phyloP scores from a whole-genome alignment of 352 stramenopile species.

The Globisporangium paroecandrum region DNA sequence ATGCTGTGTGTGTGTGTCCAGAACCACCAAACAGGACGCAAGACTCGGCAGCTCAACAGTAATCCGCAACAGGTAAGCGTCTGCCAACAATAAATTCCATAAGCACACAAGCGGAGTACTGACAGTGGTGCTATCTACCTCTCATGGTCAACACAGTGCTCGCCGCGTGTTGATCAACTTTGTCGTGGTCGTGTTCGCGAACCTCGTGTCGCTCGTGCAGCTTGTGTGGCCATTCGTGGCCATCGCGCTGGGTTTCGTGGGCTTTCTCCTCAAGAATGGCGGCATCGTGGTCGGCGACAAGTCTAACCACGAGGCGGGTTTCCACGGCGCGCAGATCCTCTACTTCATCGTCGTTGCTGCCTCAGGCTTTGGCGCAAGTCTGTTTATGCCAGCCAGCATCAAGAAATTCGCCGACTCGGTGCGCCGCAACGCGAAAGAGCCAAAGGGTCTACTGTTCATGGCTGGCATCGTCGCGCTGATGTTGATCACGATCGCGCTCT shows the following conservation, averaged over 20 bases:
- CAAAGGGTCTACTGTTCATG: conserved; percentile 35
- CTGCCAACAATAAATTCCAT: background rate
- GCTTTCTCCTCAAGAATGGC: conserved; percentile 72
- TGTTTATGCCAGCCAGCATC: conserved; percentile 36
- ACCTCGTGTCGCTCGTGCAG: conserved; percentile 44
- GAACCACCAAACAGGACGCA: conserved; percentile 36
- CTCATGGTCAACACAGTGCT: conserved; percentile 20
- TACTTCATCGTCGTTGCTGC: conserved; percentile 73
- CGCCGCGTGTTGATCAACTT: conserved; percentile 61
- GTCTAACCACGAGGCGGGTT: conserved; percentile 70
- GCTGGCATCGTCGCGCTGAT: conserved; percentile 15
- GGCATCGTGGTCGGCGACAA: conserved; percentile 85
- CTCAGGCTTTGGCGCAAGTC: conserved; percentile 52
- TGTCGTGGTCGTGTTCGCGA: conserved; percentile 43
- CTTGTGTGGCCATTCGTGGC: conserved; percentile 72
- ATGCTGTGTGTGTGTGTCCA: conserved; percentile 8
- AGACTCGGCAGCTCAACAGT: conserved; percentile 14
- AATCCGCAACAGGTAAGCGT: conserved; percentile 33
- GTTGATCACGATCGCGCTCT: conserved; percentile 45
- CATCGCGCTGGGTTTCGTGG: conserved; percentile 48
- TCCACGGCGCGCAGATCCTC: conserved; percentile 72
- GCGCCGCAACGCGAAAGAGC: conserved; percentile 30
- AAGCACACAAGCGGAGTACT: background rate
- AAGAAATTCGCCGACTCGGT: conserved; percentile 32
- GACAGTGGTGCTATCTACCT: conserved; percentile 7